Conservation (phyloP, 495 filamentous ascomycete species). For the Poronia punctata region DNA sequence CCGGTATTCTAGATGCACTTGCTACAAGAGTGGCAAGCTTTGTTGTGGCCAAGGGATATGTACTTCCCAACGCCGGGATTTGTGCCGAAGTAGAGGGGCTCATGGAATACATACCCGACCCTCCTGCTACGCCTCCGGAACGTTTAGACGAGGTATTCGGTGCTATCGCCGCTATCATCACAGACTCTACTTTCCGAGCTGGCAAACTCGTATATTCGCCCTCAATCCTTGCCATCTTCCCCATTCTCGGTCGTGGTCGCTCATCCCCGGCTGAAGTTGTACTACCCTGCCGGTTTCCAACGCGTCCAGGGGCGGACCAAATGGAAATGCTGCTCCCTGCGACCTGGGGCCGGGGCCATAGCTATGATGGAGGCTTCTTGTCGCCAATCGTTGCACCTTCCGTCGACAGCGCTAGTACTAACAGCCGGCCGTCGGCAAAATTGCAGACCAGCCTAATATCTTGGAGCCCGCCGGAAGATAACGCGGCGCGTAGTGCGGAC, state of each 20-base stretch:
- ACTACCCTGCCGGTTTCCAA: slow-evolving; percentile 17
- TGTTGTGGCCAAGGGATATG: slow-evolving; percentile 58
- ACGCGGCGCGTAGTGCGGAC: slow-evolving; percentile 17
- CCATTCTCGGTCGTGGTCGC: slow-evolving; percentile 23
- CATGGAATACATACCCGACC: slow-evolving; percentile 40
- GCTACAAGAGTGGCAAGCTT: slow-evolving; percentile 71
- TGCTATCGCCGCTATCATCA: slow-evolving; percentile 71
- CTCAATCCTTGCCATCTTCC: slow-evolving; percentile 65
- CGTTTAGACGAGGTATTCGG: slow-evolving; percentile 67
- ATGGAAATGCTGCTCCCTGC: slow-evolving; percentile 21
- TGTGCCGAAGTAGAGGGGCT: slow-evolving; percentile 37
- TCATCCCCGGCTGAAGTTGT: slow-evolving; percentile 10
- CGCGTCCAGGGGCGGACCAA: slow-evolving; percentile 15
- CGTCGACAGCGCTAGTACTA: slow-evolving; percentile 28
- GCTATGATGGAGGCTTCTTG: slow-evolving; percentile 44
- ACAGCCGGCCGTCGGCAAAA: slow-evolving; percentile 21
- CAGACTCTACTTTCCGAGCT: slow-evolving; percentile 69
- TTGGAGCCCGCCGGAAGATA: slow-evolving; percentile 22
- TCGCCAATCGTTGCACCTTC: slow-evolving; percentile 45
- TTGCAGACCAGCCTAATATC: slow-evolving; percentile 20
- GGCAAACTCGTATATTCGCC: slow-evolving; percentile 73
- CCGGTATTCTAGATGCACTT: slow-evolving; percentile 71
- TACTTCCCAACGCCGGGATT: slow-evolving; percentile 50
- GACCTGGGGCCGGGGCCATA: slow-evolving; percentile 11
- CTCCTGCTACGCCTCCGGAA: slow-evolving; percentile 51